Evolutionary conservation across 768 basidiomycete species (phyloP).

Genomic region (Mycena olivaceomarginata): DNA sequence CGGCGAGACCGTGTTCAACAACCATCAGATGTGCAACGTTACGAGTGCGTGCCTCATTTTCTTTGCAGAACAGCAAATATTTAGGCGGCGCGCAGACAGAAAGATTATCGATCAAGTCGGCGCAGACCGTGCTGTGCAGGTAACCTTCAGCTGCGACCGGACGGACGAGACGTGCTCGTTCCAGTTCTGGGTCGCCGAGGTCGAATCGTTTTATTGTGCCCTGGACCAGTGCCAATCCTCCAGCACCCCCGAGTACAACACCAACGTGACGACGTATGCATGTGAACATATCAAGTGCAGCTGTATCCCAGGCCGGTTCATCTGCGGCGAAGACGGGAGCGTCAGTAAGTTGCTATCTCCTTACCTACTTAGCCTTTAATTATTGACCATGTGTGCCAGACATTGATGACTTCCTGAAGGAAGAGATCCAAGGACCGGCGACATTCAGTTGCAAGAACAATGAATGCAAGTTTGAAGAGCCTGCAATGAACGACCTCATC

Average conservation of each 20-base stretch:
- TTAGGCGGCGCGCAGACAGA: slow-evolving; percentile 74
- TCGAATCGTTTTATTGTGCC: slow-evolving; percentile 97
- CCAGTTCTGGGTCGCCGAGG: slow-evolving; percentile 98
- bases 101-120: slow-evolving; percentile 95
- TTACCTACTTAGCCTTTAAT: neutral
- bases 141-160: slow-evolving; percentile 94
- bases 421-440: slow-evolving; percentile 95
- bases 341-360: slow-evolving; percentile 77
- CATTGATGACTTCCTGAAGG: slow-evolving; percentile 93
- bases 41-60: slow-evolving; percentile 80
- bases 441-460: slow-evolving; percentile 86
- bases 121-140: slow-evolving; percentile 94
- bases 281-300: slow-evolving; percentile 93
- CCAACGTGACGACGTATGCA: slow-evolving; percentile 84
- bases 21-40: slow-evolving; percentile 98
- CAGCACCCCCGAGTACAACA: slow-evolving; percentile 69
- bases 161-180: slow-evolving; percentile 84
- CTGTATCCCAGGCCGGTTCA: slow-evolving; percentile 95
- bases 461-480: slow-evolving; percentile 95
- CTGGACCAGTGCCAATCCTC: slow-evolving; percentile 81
- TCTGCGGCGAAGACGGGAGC: slow-evolving; percentile 97
- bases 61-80: neutral
- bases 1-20: slow-evolving; percentile 94
- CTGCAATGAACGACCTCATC: slow-evolving; percentile 97
- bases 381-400: slow-evolving; percentile 65